phyloP scores from a whole-genome alignment of 305 asterid species.

The Rubia balearica region DNA sequence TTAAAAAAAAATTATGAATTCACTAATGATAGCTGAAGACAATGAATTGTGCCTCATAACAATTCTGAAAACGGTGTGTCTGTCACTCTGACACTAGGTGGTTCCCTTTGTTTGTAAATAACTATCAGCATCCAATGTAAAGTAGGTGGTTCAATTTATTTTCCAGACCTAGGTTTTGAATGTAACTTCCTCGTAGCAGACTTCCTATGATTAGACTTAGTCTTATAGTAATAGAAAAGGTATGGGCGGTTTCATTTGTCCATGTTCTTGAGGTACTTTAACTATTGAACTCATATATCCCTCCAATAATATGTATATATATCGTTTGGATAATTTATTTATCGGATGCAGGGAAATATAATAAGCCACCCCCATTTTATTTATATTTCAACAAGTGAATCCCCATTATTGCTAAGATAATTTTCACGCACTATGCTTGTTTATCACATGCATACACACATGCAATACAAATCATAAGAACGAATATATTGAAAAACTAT shows the following conservation, averaged over 20 bases:
- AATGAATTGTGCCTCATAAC: slow-evolving; percentile 52
- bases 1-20: background rate
- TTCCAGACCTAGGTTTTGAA: slow-evolving; percentile 31
- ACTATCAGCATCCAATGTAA: slow-evolving; percentile 56
- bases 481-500: too few relatives aligned
- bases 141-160: slow-evolving; percentile 31
- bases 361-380: too few relatives aligned
- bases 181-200: too few relatives aligned
- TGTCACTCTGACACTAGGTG: slow-evolving; percentile 81
- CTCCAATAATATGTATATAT: too few relatives aligned
- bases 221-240: slow-evolving; percentile 70
- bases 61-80: slow-evolving; percentile 57
- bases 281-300: slow-evolving; percentile 50
- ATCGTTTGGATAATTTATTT: too few relatives aligned
- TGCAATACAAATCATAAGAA: too few relatives aligned
- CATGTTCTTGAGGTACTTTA: slow-evolving; percentile 55
- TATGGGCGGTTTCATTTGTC: slow-evolving; percentile 2
- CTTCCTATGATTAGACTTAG: slow-evolving; percentile 29
- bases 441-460: too few relatives aligned
- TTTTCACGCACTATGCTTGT: too few relatives aligned
- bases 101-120: slow-evolving; percentile 76
- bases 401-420: too few relatives aligned
- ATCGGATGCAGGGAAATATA: too few relatives aligned
- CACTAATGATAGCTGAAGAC: background rate
- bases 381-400: too few relatives aligned